Evolutionary conservation across 2,329 filamentous ascomycete species (phyloP), one percentile per base, ranked within the genome.

Genomic region (Erysiphe pulchra): DNA sequence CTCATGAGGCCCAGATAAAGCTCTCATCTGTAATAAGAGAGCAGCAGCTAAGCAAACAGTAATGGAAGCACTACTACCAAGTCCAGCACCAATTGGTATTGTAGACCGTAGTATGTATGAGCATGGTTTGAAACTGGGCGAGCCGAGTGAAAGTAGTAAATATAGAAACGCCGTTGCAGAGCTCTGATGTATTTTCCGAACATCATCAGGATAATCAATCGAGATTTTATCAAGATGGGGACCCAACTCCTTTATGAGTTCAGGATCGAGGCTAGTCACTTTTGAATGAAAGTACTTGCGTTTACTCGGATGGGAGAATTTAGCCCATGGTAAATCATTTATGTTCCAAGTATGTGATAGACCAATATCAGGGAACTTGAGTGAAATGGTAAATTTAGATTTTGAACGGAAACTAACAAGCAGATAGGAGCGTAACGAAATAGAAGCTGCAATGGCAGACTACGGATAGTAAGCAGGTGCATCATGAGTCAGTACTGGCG

Each of bases 241-340:
- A 60, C 85, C 71, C 53, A 95, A 73, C 2, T 84, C 80, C 36
- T 71, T 74, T 45, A 92, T 64, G 18, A 98, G 72, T 46, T 93
- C 84, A 2, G 71, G 69, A 56, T 98, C 90, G 48, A 98, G 73
- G 43, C 72, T 69, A 12, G 83, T 92, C 45, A 90, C 79, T 42
- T 86, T 69, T 53, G 90, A 83, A 63, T 93, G 93, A 65, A 95
- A 95, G 56, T 77, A 81, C 66, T 90, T 93, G 65, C 93, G 94
- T 67, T 92, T 92, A 30, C 70, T 71, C 0, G 84, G 75, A 17
- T 77, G 71, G 18, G 78, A 74, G 62, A 98, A 98, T 14, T 71
- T 63, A 8, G 71, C 65, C 90, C 90, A 98, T 0, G 90, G 90
- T 37, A 98, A 67, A 9, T 82, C 73, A 60, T 92, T 82, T 51